Evolutionary conservation across 2,329 filamentous ascomycete genomes (phyloP), one percentile per base, ranked within the genome.

Genomic region (Bretziella fagacearum): DNA sequence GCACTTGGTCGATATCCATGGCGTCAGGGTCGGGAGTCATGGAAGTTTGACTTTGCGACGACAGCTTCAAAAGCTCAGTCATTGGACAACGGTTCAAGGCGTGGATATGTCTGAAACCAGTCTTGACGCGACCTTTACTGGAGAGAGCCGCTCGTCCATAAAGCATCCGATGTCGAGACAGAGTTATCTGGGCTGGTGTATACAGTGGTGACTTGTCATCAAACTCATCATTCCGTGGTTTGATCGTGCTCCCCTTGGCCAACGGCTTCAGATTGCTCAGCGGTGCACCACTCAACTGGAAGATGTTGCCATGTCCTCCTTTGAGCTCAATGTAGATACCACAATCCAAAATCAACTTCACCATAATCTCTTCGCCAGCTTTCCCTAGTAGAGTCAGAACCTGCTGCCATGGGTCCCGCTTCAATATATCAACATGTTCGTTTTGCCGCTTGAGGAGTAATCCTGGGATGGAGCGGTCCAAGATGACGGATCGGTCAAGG

Each of bases 81-180:
- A 47, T 30, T 2, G 39, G 15, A 23, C 26, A 41, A 2, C 52
- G 46, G 25, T 53, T 53, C 10, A 53, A 30, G 18, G 48, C 44
- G 20, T 53, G 50, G 42, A 45, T 42, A 13, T 84, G 82, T 53
- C 78, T 77, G 46, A 93, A 69, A 1, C 91, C 89, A 58, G 82
- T 79, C 15, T 74, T 71, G 6, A 91, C 71, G 6, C 68, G 62
- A 2, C 81, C 79, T 54, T 73, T 73, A 2, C 74, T 67, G 55
- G 81, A 89, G 25, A 87, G 65, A 1, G 74, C 70, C 17, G 85
- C 75, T 54, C 77, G 78, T 18, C 83, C 81, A 61, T 95, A 96
- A 43, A 96, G 69, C 68, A 95, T 93, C 17, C 85, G 77, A 56
- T 75, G 85, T 51, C 87, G 78, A 40, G 87, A 74, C 56, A 98